These are phyloP conservation scores for Symbiodinium natans DNA, from an alignment of 73 alveolate genomes.

Conservation along the genomic window DNA sequence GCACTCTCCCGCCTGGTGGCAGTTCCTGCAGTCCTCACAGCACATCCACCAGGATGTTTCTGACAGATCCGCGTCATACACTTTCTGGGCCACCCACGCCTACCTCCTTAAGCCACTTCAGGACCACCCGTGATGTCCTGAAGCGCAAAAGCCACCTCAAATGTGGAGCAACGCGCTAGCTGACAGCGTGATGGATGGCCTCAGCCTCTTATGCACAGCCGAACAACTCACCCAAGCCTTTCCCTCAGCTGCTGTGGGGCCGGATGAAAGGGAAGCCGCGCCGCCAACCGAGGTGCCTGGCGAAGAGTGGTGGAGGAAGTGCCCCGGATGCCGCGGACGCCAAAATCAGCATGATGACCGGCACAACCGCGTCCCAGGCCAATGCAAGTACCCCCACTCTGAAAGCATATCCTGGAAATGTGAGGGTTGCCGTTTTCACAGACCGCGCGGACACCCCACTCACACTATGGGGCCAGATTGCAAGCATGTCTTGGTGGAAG, in stretches of 20 bases:
- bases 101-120: background rate
- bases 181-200: background rate
- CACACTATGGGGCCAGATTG: background rate
- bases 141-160: background rate
- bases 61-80: background rate
- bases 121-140: background rate
- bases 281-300: background rate
- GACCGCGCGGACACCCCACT: background rate
- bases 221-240: background rate
- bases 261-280: background rate
- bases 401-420: background rate
- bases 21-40: background rate
- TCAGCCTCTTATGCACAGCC: background rate
- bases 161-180: background rate
- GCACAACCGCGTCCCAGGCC: background rate
- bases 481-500: background rate
- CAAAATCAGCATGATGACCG: background rate
- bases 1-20: background rate
- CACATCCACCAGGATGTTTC: background rate
- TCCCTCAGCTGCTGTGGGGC: background rate
- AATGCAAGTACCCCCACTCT: background rate
- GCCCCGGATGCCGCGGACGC: constrained; percentile 18
- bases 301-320: background rate
- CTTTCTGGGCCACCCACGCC: background rate
- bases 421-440: background rate